Evolutionary conservation across 139 green algal species (phyloP).

Genomic region (Micractinium conductrix): DNA sequence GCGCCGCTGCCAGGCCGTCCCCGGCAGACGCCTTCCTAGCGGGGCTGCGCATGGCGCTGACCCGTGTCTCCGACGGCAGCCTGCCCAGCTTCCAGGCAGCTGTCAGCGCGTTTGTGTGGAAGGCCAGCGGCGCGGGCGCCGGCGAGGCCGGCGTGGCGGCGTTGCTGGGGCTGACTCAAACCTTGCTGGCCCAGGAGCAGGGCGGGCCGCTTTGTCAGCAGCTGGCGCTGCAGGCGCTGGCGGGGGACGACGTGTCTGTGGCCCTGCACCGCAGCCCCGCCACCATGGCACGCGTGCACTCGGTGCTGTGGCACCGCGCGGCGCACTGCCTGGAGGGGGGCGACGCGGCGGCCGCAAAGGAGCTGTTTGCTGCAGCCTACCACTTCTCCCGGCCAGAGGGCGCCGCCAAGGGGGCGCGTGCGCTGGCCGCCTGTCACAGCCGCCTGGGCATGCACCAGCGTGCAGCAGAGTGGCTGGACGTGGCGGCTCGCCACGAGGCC

Average conservation of each 20-base stretch:
- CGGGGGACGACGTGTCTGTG: background rate
- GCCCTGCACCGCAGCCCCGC: background rate
- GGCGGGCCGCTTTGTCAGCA: constrained; percentile 6
- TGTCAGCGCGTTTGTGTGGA: constrained; percentile 22
- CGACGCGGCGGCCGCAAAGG: background rate
- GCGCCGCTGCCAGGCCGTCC: background rate
- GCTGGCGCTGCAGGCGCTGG: constrained; percentile 10
- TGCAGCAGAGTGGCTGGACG: constrained; percentile 33
- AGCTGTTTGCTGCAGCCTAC: constrained; percentile 27
- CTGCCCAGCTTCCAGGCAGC: constrained; percentile 26
- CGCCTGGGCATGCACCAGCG: constrained; percentile 9
- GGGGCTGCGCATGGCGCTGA: background rate
- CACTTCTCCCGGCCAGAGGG: background rate
- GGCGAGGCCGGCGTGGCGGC: background rate
- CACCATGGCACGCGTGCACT: background rate
- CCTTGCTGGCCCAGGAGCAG: constrained; percentile 13
- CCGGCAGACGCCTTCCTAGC: constrained; percentile 2
- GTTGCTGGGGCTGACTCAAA: background rate
- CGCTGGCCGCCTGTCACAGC: constrained; percentile 26
- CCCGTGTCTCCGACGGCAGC: background rate
- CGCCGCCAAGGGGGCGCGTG: constrained; percentile 1
- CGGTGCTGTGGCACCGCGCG: constrained; percentile 21
- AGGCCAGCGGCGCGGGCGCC: background rate
- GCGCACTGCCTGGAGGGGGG: background rate
- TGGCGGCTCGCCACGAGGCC: constrained; percentile 28